Evolutionary conservation across 768 basidiomycete species (phyloP).

Genomic region (Leccinum obscurum): DNA sequence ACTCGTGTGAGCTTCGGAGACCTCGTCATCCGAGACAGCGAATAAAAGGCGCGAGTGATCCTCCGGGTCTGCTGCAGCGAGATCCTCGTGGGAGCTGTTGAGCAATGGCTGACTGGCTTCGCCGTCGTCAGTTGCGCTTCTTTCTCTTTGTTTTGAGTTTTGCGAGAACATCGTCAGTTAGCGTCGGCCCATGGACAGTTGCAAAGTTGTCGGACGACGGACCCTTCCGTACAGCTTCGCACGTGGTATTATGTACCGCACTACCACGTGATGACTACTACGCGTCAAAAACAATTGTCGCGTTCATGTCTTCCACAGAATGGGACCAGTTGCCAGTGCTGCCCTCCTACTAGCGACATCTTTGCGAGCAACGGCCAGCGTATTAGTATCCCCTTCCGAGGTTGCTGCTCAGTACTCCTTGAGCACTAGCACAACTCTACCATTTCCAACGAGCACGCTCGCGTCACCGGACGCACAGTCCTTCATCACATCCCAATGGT

Average conservation of each 20-base stretch:
- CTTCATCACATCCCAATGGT: slow-evolving; percentile 59
- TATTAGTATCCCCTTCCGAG: slow-evolving; percentile 14
- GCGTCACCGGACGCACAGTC: slow-evolving; percentile 48
- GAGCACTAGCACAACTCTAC: slow-evolving; percentile 58
- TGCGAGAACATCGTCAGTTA: slow-evolving; percentile 31
- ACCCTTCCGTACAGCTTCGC: not conserved
- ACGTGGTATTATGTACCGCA: slow-evolving; percentile 8
- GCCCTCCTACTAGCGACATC: not conserved
- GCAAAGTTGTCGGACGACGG: not conserved
- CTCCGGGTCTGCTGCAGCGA: slow-evolving; percentile 29
- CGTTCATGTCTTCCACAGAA: not conserved
- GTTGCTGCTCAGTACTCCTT: slow-evolving; percentile 55
- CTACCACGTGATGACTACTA: slow-evolving; percentile 24
- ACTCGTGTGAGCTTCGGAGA: slow-evolving; percentile 41
- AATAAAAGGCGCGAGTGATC: slow-evolving; percentile 45
- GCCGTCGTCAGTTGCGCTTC: slow-evolving; percentile 21
- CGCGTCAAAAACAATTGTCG: not conserved
- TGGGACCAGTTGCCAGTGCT: too few relatives aligned
- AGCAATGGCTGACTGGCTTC: slow-evolving; percentile 65
- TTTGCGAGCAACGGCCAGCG: slow-evolving; percentile 2
- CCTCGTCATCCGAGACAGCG: slow-evolving; percentile 53
- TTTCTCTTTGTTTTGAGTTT: slow-evolving; percentile 30
- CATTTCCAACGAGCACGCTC: slow-evolving; percentile 65
- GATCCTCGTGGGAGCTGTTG: slow-evolving; percentile 42
- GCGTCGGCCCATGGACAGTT: slow-evolving; percentile 21